These are phyloP conservation scores for Larix kaempferi DNA, from an alignment of 75 land plant species.

Conservation along the genomic window DNA sequence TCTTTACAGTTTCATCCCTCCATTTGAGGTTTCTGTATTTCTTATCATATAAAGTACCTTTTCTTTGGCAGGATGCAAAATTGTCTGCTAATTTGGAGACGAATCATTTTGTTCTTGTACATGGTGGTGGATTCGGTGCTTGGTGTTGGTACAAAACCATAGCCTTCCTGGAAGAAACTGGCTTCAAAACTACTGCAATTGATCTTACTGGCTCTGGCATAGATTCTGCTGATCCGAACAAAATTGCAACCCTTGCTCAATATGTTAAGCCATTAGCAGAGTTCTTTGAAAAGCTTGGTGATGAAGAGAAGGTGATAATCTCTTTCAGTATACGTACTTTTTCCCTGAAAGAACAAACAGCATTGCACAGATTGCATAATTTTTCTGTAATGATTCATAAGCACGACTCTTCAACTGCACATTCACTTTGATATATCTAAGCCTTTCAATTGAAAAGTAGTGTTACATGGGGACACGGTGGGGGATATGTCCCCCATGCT, in stretches of 20 bases:
- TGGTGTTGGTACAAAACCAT: constrained; percentile 99
- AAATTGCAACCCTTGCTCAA: constrained; percentile 51
- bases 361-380: neutral
- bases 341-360: neutral
- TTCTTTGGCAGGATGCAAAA: constrained; percentile 40
- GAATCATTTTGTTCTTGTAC: constrained; percentile 79
- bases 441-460: too few relatives aligned
- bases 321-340: neutral
- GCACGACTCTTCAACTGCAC: neutral
- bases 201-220: constrained; percentile 87
- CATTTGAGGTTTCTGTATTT: neutral
- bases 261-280: constrained; percentile 72
- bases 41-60: neutral
- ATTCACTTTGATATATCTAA: neutral
- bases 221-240: constrained; percentile 68
- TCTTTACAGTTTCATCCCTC: neutral
- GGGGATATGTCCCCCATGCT: too few relatives aligned
- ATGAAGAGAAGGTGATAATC: constrained; percentile 61
- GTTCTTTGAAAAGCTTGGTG: constrained; percentile 52
- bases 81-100: constrained; percentile 57
- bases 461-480: too few relatives aligned
- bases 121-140: constrained; percentile 99
- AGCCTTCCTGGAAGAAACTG: constrained; percentile 74
- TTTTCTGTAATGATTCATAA: too few relatives aligned
- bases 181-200: constrained; percentile 67